Conservation (phyloP, 108 stramenopile genomes). For the Skeletonema costatum region DNA sequence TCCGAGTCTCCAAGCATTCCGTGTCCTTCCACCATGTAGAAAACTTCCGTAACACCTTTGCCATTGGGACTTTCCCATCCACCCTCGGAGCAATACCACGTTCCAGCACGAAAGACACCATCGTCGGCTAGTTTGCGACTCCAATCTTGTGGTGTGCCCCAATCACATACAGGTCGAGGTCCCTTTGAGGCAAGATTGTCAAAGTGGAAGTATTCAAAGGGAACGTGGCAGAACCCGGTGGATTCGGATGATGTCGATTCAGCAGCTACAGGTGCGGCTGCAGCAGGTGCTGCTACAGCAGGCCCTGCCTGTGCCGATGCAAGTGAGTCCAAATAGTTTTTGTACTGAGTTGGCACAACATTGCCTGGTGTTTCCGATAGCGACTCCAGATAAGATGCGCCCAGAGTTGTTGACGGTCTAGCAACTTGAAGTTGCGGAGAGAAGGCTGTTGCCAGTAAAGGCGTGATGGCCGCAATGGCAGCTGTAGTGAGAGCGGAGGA, state of each 20-base stretch:
- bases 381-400: not conserved
- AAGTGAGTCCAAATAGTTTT: conserved; percentile 2
- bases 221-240: not conserved
- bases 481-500: not conserved
- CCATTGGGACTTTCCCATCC: conserved; percentile 66
- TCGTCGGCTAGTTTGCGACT: conserved; percentile 41
- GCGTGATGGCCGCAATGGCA: not conserved
- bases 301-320: not conserved
- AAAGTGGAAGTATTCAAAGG: conserved; percentile 46
- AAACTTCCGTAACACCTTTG: conserved; percentile 64
- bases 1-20: conserved; percentile 62
- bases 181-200: conserved; percentile 58
- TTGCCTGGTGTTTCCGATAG: not conserved
- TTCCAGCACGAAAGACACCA: conserved; percentile 43
- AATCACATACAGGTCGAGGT: conserved; percentile 54
- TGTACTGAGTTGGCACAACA: not conserved
- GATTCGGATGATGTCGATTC: not conserved
- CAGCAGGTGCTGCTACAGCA: not conserved
- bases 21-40: conserved; percentile 63
- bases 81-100: conserved; percentile 70
- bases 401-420: not conserved
- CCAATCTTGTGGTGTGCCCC: conserved; percentile 60
- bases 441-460: not conserved
- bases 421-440: not conserved
- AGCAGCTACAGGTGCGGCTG: not conserved